Evolutionary conservation across 495 filamentous ascomycete genomes (phyloP).

Genomic region (Penicillium tannophilum): DNA sequence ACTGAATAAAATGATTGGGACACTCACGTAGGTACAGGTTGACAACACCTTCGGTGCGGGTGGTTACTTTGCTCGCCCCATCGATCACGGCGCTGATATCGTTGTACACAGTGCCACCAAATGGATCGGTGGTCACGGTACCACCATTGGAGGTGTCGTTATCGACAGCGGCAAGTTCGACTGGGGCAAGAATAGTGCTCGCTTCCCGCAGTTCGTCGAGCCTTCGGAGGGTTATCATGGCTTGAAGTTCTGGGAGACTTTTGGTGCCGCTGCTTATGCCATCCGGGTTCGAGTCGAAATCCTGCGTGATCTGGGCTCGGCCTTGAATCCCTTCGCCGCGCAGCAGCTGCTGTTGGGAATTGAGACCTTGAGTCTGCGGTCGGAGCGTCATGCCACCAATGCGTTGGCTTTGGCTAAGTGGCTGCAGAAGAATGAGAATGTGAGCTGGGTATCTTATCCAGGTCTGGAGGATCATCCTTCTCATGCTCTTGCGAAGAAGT

Average conservation of each 20-base stretch:
- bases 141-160: slow-evolving; percentile 88
- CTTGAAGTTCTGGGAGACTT: slow-evolving; percentile 96
- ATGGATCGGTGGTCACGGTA: slow-evolving; percentile 98
- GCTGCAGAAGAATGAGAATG: slow-evolving; percentile 80
- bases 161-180: slow-evolving; percentile 95
- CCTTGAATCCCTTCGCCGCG: slow-evolving; percentile 92
- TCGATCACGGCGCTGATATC: slow-evolving; percentile 93
- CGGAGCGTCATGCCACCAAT: slow-evolving; percentile 87
- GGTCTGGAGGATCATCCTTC: slow-evolving; percentile 81
- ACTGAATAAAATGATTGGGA: neutral
- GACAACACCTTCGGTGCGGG: slow-evolving; percentile 99
- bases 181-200: slow-evolving; percentile 85
- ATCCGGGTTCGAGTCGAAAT: slow-evolving; percentile 85
- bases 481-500: slow-evolving; percentile 85
- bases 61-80: slow-evolving; percentile 86
- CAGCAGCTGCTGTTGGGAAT: slow-evolving; percentile 89
- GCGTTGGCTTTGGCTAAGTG: slow-evolving; percentile 79
- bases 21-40: slow-evolving; percentile 52
- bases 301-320: slow-evolving; percentile 81
- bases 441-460: slow-evolving; percentile 93
- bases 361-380: slow-evolving; percentile 86
- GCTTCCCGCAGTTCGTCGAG: slow-evolving; percentile 93
- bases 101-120: slow-evolving; percentile 96
- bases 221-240: slow-evolving; percentile 94
- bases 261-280: slow-evolving; percentile 80